Evolutionary conservation across 495 filamentous ascomycete genomes (phyloP).

Genomic region (Penicillium nucicola): DNA sequence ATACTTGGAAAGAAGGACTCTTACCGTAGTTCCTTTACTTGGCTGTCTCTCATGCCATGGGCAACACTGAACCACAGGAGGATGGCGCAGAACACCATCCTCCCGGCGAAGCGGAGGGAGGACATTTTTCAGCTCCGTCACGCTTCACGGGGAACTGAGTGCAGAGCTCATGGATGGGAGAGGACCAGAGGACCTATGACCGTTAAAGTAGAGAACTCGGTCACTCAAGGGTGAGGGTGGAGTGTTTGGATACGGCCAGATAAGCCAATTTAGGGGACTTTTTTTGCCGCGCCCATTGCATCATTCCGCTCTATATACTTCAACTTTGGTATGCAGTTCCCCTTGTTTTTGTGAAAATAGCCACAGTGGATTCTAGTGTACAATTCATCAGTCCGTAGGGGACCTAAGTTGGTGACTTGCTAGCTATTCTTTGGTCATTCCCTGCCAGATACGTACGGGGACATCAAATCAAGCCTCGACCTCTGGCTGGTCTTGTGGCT

Average conservation of each 20-base stretch:
- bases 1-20: not conserved
- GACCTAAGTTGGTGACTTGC: not conserved
- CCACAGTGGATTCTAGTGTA: slow-evolving; percentile 5
- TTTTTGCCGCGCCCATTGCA: slow-evolving; percentile 13
- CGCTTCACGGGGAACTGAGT: slow-evolving; percentile 38
- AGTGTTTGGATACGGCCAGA: slow-evolving; percentile 23
- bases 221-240: slow-evolving; percentile 8
- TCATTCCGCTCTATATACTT: slow-evolving; percentile 4
- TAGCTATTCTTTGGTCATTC: not conserved
- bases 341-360: not conserved
- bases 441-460: not conserved
- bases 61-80: slow-evolving; percentile 39
- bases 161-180: slow-evolving; percentile 27
- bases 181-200: slow-evolving; percentile 1
- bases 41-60: slow-evolving; percentile 39
- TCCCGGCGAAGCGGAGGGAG: slow-evolving; percentile 34
- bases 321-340: not conserved
- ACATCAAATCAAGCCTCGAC: not conserved
- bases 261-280: slow-evolving; percentile 23
- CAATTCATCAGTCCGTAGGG: slow-evolving; percentile 3
- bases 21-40: slow-evolving; percentile 42
- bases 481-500: not conserved
- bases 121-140: slow-evolving; percentile 42
- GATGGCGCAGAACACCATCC: slow-evolving; percentile 37
- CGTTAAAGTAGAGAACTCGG: not conserved